phyloP scores from a whole-genome alignment of 345 rosid genomes.

The Citrus trifoliata region DNA sequence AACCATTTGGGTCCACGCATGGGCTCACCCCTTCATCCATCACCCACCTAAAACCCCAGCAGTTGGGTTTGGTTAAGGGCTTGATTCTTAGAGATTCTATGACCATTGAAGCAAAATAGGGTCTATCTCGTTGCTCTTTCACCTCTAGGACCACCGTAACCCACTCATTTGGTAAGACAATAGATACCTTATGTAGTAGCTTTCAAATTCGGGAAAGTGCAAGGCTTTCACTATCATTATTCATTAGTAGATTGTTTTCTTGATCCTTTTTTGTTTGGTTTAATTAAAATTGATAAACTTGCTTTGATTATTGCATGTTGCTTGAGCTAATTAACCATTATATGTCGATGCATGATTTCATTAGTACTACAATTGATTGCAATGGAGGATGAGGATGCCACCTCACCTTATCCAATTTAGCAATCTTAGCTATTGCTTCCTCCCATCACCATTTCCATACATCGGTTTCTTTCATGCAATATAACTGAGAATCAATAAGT shows the following conservation, averaged over 20 bases:
- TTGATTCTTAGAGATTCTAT: not conserved
- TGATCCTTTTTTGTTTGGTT: not conserved
- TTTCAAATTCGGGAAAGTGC: not conserved
- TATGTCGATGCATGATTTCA: not conserved
- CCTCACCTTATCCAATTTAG: conserved; percentile 4
- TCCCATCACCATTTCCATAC: not conserved
- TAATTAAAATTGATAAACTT: not conserved
- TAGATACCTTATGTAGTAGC: not conserved
- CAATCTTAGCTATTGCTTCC: not conserved
- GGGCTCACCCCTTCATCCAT: not conserved
- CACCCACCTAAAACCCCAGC: not conserved
- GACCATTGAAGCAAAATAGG: conserved; percentile 12
- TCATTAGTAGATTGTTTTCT: not conserved
- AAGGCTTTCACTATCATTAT: not conserved
- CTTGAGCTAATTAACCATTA: not conserved
- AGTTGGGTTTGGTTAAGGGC: not conserved
- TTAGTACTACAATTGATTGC: not conserved
- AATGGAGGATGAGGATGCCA: conserved; percentile 9
- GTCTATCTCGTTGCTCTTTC: not conserved
- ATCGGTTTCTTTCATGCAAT: not conserved
- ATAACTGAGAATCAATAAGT: not conserved
- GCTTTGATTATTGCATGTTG: no score
- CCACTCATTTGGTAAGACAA: not conserved
- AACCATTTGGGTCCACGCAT: not conserved
- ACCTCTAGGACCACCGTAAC: not conserved